phyloP scores from a whole-genome alignment of 2,329 filamentous ascomycete species.

The Aureobasidium vineae region DNA sequence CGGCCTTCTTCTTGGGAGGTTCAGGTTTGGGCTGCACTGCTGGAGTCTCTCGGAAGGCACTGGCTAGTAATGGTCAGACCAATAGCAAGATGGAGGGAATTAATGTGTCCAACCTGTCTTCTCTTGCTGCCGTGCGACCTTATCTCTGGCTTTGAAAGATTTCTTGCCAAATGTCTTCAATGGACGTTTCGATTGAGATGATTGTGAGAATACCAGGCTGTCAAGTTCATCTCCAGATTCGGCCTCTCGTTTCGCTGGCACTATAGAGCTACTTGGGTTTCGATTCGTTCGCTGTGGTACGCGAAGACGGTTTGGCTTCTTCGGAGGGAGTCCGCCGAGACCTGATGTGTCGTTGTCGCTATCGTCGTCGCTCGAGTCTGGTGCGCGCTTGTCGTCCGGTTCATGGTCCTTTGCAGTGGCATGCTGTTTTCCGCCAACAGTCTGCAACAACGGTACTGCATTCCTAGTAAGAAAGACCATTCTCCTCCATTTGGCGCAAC shows the following conservation, averaged over 20 bases:
- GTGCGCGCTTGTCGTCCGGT: background rate
- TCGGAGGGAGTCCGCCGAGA: background rate
- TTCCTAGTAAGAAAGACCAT: background rate
- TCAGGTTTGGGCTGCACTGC: background rate
- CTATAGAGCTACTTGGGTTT: background rate
- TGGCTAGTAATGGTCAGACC: background rate
- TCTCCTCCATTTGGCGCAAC: background rate
- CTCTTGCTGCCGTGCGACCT: background rate
- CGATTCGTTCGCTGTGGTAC: background rate
- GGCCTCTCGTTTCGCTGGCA: background rate
- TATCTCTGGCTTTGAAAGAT: background rate
- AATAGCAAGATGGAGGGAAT: too few relatives aligned
- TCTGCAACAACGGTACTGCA: background rate
- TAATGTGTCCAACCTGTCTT: background rate
- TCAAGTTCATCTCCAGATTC: background rate
- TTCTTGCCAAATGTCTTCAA: constrained; percentile 3
- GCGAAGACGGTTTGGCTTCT: background rate
- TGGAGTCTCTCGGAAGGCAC: background rate
- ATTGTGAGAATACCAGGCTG: background rate
- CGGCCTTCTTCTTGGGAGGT: background rate
- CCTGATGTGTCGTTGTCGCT: constrained; percentile 11
- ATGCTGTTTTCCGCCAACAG: background rate
- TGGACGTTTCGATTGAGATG: background rate
- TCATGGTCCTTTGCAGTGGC: constrained; percentile 2
- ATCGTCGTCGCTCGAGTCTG: constrained; percentile 2